phyloP scores from a whole-genome alignment of 352 stramenopile genomes.

The Globisporangium radiosum region DNA sequence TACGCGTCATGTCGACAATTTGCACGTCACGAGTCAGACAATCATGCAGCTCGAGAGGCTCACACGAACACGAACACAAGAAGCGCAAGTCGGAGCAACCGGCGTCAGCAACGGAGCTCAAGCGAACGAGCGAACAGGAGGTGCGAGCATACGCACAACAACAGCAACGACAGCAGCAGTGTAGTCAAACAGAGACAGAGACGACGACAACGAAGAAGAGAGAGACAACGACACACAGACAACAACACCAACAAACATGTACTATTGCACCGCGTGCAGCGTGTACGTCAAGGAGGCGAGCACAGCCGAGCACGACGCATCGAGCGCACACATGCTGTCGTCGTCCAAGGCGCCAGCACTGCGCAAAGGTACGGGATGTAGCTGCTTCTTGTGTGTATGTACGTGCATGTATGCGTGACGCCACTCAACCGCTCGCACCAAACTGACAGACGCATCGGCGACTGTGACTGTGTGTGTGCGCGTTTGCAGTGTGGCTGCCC shows the following conservation, averaged over 20 bases:
- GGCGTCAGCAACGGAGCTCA: too few species aligned
- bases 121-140: neutral
- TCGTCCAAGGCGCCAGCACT: constrained; percentile 35
- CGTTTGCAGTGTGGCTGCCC: constrained; percentile 41
- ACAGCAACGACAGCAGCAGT: neutral
- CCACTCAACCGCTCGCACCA: neutral
- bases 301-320: constrained; percentile 44
- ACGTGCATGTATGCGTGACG: neutral
- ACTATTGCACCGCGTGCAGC: constrained; percentile 57
- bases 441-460: neutral
- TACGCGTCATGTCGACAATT: too few species aligned
- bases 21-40: too few species aligned
- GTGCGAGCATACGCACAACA: neutral
- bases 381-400: neutral
- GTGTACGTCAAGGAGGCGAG: constrained; percentile 53
- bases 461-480: constrained; percentile 5
- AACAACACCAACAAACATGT: constrained; percentile 22
- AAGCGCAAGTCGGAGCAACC: neutral
- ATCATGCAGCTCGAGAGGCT: too few species aligned
- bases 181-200: neutral
- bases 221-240: neutral
- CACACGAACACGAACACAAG: too few species aligned
- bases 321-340: constrained; percentile 41
- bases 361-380: constrained; percentile 28
- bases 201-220: neutral